Base-by-base conservation (phyloP, 2,329 filamentous ascomycete genomes). In the Claviceps humidiphila region DNA sequence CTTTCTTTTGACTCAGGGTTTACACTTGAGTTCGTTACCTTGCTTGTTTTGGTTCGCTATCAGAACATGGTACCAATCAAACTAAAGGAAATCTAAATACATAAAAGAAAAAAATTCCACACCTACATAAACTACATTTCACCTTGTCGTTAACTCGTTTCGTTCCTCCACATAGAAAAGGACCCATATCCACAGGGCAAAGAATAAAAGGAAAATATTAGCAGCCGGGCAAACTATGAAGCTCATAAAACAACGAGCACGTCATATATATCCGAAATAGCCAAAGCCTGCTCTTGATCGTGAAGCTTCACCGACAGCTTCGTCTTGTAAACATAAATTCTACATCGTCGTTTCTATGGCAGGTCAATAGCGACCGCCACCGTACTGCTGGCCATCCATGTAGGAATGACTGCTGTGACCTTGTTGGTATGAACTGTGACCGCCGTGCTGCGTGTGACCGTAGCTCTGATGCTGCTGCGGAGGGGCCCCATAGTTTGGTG, bases 401-500 rank as follows among this genome's bases (percentile, higher is more conserved):
- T 65, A 63, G 5, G 61, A 56, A 43, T 60, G 59, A 37, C 43
- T 61, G 59, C 46, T 51, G 37, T 57, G 55, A 37, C 63, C 61
- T 42, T 66, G 65, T 13, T 64, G 56, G 37, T 60, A 60, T 49
- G 65, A 54, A 47, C 45, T 47, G 49, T 58, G 53, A 22, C 51
- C 48, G 16, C 54, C 49, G 13, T 53, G 52, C 34, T 51, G 57
- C 42, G 40, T 40, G 37, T 55, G 53, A 39, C 44, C 48, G 24
- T 56, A 58, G 24, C 30, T 44, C 0, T 43, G 51, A 37, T 60
- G 54, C 14, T 58, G 58, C 24, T 56, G 52, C 41, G 56, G 51
- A 48, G 54, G 53, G 17, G 56, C 58, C 50, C 64, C 62, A 46
- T 57, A 55, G 26, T 55, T 51, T 47, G 59, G 56, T 14, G 30